Evolutionary conservation across 352 stramenopile species (phyloP).

Genomic region (Phytophthora colocasiae): DNA sequence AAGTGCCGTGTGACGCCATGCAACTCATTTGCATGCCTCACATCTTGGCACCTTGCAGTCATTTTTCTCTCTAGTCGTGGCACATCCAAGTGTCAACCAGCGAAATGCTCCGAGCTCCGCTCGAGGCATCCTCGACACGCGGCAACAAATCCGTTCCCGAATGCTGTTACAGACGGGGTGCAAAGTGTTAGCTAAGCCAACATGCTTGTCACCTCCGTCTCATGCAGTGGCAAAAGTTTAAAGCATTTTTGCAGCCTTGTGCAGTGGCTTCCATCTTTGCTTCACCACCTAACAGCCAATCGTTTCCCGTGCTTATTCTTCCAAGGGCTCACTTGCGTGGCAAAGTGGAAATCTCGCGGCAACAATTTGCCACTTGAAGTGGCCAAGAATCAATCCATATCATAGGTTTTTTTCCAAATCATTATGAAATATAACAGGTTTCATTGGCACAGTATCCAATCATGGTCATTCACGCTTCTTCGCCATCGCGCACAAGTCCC

Average conservation of each 20-base stretch:
- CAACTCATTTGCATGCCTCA: conserved; percentile 33
- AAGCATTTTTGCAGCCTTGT: no score
- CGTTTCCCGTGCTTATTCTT: conserved; percentile 13
- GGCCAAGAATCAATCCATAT: background rate
- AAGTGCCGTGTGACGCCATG: conserved; percentile 9
- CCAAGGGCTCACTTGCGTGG: conserved; percentile 23
- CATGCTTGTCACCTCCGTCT: conserved; percentile 12
- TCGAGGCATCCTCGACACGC: conserved; percentile 10
- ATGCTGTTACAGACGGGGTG: conserved; percentile 18
- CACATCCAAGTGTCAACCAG: conserved; percentile 14
- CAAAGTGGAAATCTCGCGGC: background rate
- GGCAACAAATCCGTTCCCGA: conserved; percentile 32
- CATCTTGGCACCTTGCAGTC: background rate
- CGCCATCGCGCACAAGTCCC: conserved; percentile 5
- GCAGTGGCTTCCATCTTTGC: no score
- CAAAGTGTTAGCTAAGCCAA: background rate
- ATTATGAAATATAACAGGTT: conserved; percentile 7
- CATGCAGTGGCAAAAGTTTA: background rate
- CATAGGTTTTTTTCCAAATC: conserved; percentile 6
- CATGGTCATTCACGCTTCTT: conserved; percentile 30
- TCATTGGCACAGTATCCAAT: conserved; percentile 22
- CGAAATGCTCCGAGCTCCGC: conserved; percentile 20
- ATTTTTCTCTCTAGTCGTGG: conserved; percentile 24
- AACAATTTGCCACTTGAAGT: conserved; percentile 10
- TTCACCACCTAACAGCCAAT: conserved; percentile 7